Conservation (phyloP, 2,329 filamentous ascomycete genomes). For the Cordyceps militaris region DNA sequence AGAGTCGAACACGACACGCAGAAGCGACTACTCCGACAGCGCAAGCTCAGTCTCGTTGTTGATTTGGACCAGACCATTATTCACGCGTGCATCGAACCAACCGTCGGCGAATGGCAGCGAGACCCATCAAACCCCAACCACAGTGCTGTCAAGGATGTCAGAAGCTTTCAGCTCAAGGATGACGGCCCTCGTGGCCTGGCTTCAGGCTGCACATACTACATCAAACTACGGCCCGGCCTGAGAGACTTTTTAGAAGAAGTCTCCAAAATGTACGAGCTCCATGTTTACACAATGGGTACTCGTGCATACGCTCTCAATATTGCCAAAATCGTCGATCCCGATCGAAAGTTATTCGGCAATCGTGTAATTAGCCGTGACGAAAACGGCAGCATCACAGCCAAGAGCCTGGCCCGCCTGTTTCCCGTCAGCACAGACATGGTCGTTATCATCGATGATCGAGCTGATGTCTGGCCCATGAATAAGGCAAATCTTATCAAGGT, state of each 20-base stretch:
- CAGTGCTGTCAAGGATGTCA: slow-evolving; percentile 80
- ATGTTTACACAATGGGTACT: slow-evolving; percentile 99
- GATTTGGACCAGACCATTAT: slow-evolving; percentile 98
- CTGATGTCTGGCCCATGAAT: slow-evolving; percentile 91
- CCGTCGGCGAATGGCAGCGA: slow-evolving; percentile 89
- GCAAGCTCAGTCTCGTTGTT: slow-evolving; percentile 88
- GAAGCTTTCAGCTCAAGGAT: slow-evolving; percentile 80
- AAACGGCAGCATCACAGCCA: slow-evolving; percentile 86
- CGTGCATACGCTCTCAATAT: slow-evolving; percentile 92
- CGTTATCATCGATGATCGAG: slow-evolving; percentile 94
- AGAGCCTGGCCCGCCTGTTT: slow-evolving; percentile 85
- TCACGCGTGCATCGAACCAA: slow-evolving; percentile 94
- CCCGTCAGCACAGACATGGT: slow-evolving; percentile 99
- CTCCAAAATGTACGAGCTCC: slow-evolving; percentile 79
- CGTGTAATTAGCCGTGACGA: slow-evolving; percentile 95
- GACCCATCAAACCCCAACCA: slow-evolving; percentile 87
- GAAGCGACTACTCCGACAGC: slow-evolving; percentile 67
- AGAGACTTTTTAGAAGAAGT: slow-evolving; percentile 72
- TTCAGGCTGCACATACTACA: slow-evolving; percentile 89
- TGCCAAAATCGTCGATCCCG: slow-evolving; percentile 85
- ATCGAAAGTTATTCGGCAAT: slow-evolving; percentile 83
- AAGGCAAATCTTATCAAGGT: slow-evolving; percentile 91
- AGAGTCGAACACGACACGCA: slow-evolving; percentile 82
- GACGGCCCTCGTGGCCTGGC: slow-evolving; percentile 65
- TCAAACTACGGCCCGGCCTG: slow-evolving; percentile 89